Percentiles rank a stretch among this genome's conserved stretches.
Conservation (phyloP, 331 rosid genomes). For the Prunus yedoensis region DNA sequence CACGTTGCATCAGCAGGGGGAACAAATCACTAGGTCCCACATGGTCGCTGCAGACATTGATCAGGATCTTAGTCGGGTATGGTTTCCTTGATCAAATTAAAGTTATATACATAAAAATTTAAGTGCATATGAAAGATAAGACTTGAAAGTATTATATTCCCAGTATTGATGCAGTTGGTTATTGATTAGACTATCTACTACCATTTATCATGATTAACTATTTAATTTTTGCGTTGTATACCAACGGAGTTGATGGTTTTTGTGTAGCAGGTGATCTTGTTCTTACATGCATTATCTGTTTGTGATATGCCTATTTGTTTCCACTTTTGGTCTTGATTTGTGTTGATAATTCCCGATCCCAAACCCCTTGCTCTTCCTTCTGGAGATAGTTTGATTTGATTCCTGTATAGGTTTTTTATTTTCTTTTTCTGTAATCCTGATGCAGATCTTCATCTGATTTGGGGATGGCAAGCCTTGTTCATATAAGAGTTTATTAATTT, state of each 20-base stretch:
- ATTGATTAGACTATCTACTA: neutral
- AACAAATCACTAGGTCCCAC: slow-evolving; percentile 86
- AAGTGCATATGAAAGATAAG: neutral
- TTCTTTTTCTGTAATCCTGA: neutral
- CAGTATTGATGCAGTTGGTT: neutral
- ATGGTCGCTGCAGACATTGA: slow-evolving; percentile 76
- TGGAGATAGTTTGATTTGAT: neutral
- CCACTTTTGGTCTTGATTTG: neutral
- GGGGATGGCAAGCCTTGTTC: too few relatives aligned
- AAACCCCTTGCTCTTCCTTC: neutral
- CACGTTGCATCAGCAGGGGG: slow-evolving; percentile 82
- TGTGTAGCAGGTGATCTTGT: neutral
- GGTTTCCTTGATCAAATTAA: slow-evolving; percentile 9
- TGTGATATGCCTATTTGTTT: neutral
- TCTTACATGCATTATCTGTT: neutral
- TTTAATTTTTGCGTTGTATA: neutral
- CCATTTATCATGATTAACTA: neutral
- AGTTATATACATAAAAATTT: neutral
- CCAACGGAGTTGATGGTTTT: neutral
- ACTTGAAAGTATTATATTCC: neutral
- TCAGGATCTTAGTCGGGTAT: slow-evolving; percentile 84
- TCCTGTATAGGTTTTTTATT: neutral
- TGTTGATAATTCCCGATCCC: neutral
- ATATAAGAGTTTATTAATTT: too few relatives aligned
- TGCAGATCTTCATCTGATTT: neutral